Conservation (phyloP, 495 filamentous ascomycete genomes). For the Penicillium malachiteum region DNA sequence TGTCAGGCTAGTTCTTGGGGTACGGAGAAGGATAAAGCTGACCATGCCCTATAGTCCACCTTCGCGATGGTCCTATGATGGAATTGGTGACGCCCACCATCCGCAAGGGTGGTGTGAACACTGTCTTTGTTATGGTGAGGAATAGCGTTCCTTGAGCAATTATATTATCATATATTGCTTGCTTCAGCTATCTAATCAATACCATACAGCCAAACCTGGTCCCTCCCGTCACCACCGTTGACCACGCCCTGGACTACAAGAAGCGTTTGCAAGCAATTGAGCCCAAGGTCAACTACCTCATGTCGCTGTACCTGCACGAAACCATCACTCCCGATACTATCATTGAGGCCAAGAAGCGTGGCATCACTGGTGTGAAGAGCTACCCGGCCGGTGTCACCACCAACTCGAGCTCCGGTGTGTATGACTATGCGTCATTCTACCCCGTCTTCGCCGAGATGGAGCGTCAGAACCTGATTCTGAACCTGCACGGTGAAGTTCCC, state of each 20-base stretch:
- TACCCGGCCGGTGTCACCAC: conserved; percentile 73
- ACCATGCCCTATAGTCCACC: conserved; percentile 48
- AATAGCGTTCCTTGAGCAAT: conserved; percentile 1
- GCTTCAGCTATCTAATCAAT: conserved; percentile 14
- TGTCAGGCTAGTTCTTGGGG: conserved; percentile 23
- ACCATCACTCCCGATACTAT: conserved; percentile 78
- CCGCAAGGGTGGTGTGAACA: conserved; percentile 70
- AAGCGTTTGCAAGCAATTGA: conserved; percentile 63
- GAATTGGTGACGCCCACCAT: conserved; percentile 77
- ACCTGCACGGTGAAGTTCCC: conserved; percentile 61
- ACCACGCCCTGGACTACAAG: conserved; percentile 74
- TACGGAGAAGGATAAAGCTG: background rate
- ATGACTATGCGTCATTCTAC: conserved; percentile 68
- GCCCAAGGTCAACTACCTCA: conserved; percentile 74
- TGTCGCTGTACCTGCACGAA: conserved; percentile 84
- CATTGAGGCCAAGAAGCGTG: conserved; percentile 61
- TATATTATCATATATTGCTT: conserved; percentile 1
- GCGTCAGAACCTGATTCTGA: conserved; percentile 59
- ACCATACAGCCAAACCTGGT: conserved; percentile 59
- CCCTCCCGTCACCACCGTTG: conserved; percentile 74
- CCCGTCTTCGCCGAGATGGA: conserved; percentile 82
- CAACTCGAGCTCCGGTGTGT: conserved; percentile 78
- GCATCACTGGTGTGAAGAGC: conserved; percentile 53
- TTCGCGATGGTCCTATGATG: conserved; percentile 80
- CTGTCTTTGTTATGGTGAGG: conserved; percentile 77